These are phyloP conservation scores for Austroboletus novae-zelandiae DNA, from an alignment of 1,284 basidiomycete genomes.

Conservation along the genomic window DNA sequence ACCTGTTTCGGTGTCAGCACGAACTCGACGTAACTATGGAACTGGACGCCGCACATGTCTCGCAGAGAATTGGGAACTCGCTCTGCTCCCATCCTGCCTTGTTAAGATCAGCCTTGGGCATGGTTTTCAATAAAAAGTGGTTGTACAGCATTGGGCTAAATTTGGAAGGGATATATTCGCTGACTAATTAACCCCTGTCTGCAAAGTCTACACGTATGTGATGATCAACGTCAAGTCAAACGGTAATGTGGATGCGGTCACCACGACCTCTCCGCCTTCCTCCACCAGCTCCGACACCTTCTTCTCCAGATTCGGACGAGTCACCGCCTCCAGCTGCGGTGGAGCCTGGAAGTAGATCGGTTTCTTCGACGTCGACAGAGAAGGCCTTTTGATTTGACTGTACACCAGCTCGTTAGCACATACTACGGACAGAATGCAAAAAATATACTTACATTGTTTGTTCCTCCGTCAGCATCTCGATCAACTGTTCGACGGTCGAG, in stretches of 20 bases:
- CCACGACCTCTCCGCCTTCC: slow-evolving; percentile 75
- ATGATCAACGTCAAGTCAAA: slow-evolving; percentile 80
- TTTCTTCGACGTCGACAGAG: slow-evolving; percentile 64
- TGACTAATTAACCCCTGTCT: slow-evolving; percentile 25
- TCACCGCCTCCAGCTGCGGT: slow-evolving; percentile 83
- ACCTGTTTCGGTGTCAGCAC: slow-evolving; percentile 46
- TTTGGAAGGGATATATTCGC: slow-evolving; percentile 12
- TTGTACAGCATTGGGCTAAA: slow-evolving; percentile 1
- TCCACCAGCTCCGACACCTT: slow-evolving; percentile 78
- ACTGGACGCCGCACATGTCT: slow-evolving; percentile 70
- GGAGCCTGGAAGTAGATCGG: slow-evolving; percentile 94
- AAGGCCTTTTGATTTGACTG: slow-evolving; percentile 94
- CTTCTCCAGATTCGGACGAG: slow-evolving; percentile 87
- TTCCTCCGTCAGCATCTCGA: slow-evolving; percentile 81
- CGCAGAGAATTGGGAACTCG: slow-evolving; percentile 87
- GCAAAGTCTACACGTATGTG: slow-evolving; percentile 45
- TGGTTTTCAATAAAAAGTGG: slow-evolving; percentile 23
- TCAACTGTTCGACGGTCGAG: slow-evolving; percentile 79
- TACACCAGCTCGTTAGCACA: slow-evolving; percentile 12
- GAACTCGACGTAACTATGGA: not conserved
- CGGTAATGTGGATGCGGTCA: slow-evolving; percentile 87
- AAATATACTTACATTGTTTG: slow-evolving; percentile 77
- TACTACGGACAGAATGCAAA: not conserved
- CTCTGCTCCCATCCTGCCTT: slow-evolving; percentile 91
- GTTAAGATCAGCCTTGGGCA: slow-evolving; percentile 84